Conservation (phyloP, 306 rosid species). For the Citrullus amarus region DNA sequence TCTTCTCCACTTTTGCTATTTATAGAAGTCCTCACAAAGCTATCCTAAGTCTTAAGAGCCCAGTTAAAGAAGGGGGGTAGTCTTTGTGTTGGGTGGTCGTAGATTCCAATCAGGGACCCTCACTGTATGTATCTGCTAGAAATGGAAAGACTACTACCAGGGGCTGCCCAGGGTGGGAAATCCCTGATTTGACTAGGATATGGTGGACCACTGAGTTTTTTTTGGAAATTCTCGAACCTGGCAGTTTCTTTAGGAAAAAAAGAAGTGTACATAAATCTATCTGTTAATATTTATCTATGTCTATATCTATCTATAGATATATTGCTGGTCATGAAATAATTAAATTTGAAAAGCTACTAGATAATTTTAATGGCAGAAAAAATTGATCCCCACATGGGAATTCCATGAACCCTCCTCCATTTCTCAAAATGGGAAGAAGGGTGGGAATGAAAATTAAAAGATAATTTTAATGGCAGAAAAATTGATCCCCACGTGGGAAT, state of each 20-base stretch:
- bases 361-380: not conserved
- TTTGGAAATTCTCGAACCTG: not conserved
- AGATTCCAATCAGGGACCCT: not conserved
- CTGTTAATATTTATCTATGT: not conserved
- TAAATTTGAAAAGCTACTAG: not conserved
- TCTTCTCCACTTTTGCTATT: not conserved
- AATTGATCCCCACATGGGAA: not conserved
- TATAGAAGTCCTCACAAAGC: not conserved
- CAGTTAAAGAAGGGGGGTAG: not conserved
- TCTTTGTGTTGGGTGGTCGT: not conserved
- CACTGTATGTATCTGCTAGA: not conserved
- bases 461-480: not conserved
- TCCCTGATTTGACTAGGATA: not conserved
- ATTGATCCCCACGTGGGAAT: not conserved
- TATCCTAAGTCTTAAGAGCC: not conserved
- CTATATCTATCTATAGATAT: not conserved
- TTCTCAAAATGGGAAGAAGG: not conserved
- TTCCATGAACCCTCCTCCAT: not conserved
- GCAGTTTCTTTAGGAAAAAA: not conserved
- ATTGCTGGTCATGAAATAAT: not conserved
- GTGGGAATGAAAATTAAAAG: not conserved
- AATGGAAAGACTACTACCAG: not conserved
- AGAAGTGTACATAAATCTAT: not conserved
- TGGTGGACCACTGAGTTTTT: not conserved
- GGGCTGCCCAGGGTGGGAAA: not conserved